Conservation (phyloP, 2,329 filamentous ascomycete genomes). For the Apiospora koreana region DNA sequence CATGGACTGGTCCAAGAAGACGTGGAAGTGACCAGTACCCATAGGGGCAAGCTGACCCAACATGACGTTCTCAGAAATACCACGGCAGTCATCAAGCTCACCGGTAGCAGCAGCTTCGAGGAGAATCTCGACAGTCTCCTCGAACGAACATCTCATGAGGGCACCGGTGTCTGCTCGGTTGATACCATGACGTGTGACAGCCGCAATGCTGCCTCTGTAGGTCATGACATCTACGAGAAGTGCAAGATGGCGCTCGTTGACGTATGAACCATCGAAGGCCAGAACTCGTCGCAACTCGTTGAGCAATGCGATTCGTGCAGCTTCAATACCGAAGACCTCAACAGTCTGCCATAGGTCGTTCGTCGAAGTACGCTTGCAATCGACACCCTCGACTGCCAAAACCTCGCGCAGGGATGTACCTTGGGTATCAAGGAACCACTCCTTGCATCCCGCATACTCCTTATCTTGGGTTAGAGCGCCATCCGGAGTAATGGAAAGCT, state of each 20-base stretch:
- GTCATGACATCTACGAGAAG: slow-evolving; percentile 98
- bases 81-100: slow-evolving; percentile 95
- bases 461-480: slow-evolving; percentile 76
- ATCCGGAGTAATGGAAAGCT: slow-evolving; percentile 66
- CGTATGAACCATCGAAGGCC: slow-evolving; percentile 98
- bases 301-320: slow-evolving; percentile 81
- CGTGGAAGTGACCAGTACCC: slow-evolving; percentile 94
- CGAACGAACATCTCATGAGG: slow-evolving; percentile 98
- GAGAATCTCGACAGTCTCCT: slow-evolving; percentile 98
- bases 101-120: slow-evolving; percentile 93
- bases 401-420: slow-evolving; percentile 86
- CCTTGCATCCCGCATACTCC: slow-evolving; percentile 73
- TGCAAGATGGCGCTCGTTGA: slow-evolving; percentile 97
- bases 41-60: slow-evolving; percentile 95
- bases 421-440: slow-evolving; percentile 95
- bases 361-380: slow-evolving; percentile 82
- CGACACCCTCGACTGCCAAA: slow-evolving; percentile 83
- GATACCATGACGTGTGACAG: slow-evolving; percentile 97
- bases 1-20: slow-evolving; percentile 92
- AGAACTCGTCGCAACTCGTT: slow-evolving; percentile 89
- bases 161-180: slow-evolving; percentile 97
- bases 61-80: slow-evolving; percentile 99
- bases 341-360: slow-evolving; percentile 96
- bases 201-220: slow-evolving; percentile 88
- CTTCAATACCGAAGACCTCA: slow-evolving; percentile 94